A percentile compares a stretch with the other conserved stretches of the same genome.
Conservation (phyloP, 306 rosid species). For the Trifolium dubium region DNA sequence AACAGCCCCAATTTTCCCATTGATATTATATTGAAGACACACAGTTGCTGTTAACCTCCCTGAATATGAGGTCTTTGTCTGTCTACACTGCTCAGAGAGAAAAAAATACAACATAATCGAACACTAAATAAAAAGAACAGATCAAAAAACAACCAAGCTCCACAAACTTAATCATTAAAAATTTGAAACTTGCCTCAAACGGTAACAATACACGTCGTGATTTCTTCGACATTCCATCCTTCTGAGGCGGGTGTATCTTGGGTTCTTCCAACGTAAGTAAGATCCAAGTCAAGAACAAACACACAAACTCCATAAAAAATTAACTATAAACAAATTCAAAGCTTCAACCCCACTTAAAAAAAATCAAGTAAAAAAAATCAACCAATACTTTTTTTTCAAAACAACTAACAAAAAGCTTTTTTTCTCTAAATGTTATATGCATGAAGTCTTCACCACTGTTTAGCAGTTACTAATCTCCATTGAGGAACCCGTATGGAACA, state of each 20-base stretch:
- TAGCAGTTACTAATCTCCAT: too few species aligned
- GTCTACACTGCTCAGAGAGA: conserved; percentile 72
- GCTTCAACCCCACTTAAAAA: background rate
- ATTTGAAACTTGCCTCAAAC: conserved; percentile 57
- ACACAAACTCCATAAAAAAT: conserved; percentile 30
- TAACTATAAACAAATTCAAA: background rate
- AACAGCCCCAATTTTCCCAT: conserved; percentile 26
- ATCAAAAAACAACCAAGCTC: background rate
- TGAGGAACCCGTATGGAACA: too few species aligned
- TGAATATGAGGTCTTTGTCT: conserved; percentile 70
- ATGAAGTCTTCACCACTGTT: too few species aligned
- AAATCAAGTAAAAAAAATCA: background rate
- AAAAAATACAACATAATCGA: conserved; percentile 28
- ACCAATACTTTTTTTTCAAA: background rate
- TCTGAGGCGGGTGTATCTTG: conserved; percentile 53
- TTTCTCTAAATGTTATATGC: too few species aligned
- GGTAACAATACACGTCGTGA: conserved; percentile 50
- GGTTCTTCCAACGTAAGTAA: conserved; percentile 73
- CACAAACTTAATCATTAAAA: conserved; percentile 2
- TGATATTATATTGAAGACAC: conserved; percentile 61
- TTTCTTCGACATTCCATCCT: conserved; percentile 41
- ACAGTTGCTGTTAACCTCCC: conserved; percentile 68
- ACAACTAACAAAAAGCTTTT: too few species aligned
- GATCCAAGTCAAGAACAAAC: conserved; percentile 59
- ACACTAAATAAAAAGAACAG: background rate